A percentile compares a stretch with the other conserved stretches of the same genome.
Evolutionary conservation across 441 rosid species (phyloP).

Genomic region (Aleurites moluccanus): DNA sequence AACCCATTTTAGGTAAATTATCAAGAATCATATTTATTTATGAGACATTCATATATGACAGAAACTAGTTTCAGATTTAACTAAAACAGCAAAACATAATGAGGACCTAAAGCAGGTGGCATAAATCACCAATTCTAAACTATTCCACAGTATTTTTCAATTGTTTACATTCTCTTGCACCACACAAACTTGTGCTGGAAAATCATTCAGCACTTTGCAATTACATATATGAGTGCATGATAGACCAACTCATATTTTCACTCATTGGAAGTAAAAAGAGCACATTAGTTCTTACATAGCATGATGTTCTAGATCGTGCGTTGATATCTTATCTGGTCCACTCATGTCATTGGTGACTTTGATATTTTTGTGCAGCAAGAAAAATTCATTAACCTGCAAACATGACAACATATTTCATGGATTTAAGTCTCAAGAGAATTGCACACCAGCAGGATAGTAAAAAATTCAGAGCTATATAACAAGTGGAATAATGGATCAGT

Average conservation of each 20-base stretch:
- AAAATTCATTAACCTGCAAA: conserved; percentile 75
- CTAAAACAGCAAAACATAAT: not conserved
- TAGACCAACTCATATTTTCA: not conserved
- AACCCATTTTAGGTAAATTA: conserved; percentile 27
- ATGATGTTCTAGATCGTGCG: conserved; percentile 70
- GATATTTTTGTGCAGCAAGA: conserved; percentile 78
- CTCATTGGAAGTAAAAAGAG: not conserved
- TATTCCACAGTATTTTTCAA: not conserved
- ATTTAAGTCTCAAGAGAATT: not conserved
- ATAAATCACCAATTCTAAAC: not conserved
- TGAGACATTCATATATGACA: not conserved
- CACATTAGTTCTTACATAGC: conserved; percentile 49
- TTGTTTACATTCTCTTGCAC: not conserved
- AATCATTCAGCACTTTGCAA: not conserved
- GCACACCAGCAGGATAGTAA: not conserved
- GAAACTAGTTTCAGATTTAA: not conserved
- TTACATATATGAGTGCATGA: not conserved
- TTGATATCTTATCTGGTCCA: conserved; percentile 72
- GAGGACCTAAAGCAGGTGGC: not conserved
- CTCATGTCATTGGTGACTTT: conserved; percentile 62
- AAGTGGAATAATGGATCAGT: not conserved
- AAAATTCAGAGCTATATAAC: not conserved
- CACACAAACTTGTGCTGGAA: not conserved
- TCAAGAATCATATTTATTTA: not conserved
- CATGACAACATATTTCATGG: not conserved